Base-by-base conservation (phyloP, 2,329 filamentous ascomycete species). In the Arachnopeziza araneosa region DNA sequence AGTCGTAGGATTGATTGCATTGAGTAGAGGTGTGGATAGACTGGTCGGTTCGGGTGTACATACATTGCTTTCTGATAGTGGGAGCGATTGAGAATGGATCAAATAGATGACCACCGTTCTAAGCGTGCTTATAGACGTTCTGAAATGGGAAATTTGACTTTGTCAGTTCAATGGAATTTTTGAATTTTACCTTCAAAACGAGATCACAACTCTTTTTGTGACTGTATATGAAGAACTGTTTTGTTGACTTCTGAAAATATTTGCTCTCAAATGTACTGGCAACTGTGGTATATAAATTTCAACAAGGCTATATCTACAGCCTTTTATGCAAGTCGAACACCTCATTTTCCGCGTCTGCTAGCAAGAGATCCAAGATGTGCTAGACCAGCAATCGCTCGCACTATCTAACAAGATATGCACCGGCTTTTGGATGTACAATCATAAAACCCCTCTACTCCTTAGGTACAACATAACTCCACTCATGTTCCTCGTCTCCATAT, bases 401-500 rank as follows among this genome's bases (percentile, higher is more conserved):
- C 48, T 56, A 32, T 36, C 30, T 50, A 50, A 30, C 24, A 32
- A 23, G 9, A 44, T 44, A 44, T 14, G 12, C 36, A 44, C 36
- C 17, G 17, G 36, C 36, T 44, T 44, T 44, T 44, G 36, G 17
- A 44, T 44, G 36, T 44, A 44, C 36, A 44, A 14, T 44, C 17
- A 14, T 19, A 44, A 17, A 19, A 14, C 17, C 6, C 12, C 36
- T 14, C 12, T 44, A 44, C 17, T 7, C 12, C 10, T 64, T 24
- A 51, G 68, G 67, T 12, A 72, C 67, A 57, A 71, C 66, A 69
- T 86, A 87, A 81, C 93, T 97, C 95, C 95, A 99, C 66, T 87
- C 83, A 74, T 97, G 91, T 73, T 91, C 84, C 76, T 93, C 89
- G 66, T 97, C 93, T 64, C 95, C 95, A 73, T 98, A 97, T 78